phyloP scores from a whole-genome alignment of 2,329 filamentous ascomycete species.

The Aspergillus tanneri region DNA sequence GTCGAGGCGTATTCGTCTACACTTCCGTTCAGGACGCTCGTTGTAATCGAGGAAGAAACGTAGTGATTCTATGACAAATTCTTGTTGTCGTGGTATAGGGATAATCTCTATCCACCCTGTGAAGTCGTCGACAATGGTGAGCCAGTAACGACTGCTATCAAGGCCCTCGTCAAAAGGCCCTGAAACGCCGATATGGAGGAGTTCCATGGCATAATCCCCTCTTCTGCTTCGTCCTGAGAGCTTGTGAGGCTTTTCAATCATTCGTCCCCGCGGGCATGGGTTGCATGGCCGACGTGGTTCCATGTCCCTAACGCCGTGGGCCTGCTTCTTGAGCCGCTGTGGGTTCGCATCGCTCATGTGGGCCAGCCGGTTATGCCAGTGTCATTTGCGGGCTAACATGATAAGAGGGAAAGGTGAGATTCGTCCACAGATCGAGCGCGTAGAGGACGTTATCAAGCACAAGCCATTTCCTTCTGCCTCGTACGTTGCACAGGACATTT shows the following conservation, averaged over 20 bases:
- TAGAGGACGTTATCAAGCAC: neutral
- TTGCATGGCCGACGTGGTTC: neutral
- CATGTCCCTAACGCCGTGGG: neutral
- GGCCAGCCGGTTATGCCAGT: neutral
- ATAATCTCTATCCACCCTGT: neutral
- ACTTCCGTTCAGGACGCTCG: neutral
- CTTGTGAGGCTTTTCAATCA: neutral
- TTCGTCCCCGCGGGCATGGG: neutral
- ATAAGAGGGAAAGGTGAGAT: neutral
- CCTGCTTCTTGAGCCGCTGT: neutral
- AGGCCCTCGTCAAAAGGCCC: constrained; percentile 1
- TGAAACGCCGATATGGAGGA: neutral
- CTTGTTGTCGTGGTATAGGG: neutral
- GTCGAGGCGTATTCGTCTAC: neutral
- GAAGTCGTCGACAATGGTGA: neutral
- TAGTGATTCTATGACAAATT: neutral
- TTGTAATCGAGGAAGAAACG: neutral
- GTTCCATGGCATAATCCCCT: neutral
- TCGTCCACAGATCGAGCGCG: neutral
- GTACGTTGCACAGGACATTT: neutral
- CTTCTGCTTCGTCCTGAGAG: neutral
- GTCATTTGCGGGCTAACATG: neutral
- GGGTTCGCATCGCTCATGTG: neutral
- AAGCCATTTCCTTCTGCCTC: neutral
- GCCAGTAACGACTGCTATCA: neutral